Base-by-base conservation (phyloP, 352 stramenopile species). In the Phytophthora pseudosyringae region DNA sequence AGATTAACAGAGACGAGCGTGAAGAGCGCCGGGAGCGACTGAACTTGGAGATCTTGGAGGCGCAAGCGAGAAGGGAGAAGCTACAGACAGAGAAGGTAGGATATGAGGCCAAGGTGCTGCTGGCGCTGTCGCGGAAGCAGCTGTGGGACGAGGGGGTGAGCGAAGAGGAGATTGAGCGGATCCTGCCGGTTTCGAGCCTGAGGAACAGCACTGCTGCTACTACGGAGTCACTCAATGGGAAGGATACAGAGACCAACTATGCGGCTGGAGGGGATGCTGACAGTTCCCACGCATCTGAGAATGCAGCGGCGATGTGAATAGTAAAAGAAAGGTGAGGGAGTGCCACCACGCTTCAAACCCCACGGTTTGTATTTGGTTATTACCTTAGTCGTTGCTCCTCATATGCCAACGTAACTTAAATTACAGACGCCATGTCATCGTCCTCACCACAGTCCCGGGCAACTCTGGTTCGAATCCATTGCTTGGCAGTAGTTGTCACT, bases 401-500 rank as follows among this genome's bases (percentile, higher is more conserved):
- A 6, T 25, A 11, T 11, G 26, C 13, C 4, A 15, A 28, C 26
- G 5, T 16, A 49, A 28, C 13, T 63, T 64, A 69, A 69, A 59
- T 64, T 53, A 64, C 38, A 43, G 60, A 50, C 53, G 6, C 16
- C 33, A 41, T 16, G 16, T 11, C 3, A 26, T 44, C 13, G 15
- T 38, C 51, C 25, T 78, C 35, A 76, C 64, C 39, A 71, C 33
- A 77, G 3, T 64, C 52, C 61, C 21, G 47, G 69, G 31, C 72
- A 88, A 29, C 80, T 90, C 35, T 82, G 66, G 18, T 75, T 76
- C 28, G 83, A 88, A 55, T 90, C 80, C 54, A 91, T 81, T 15
- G 77, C 80, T 38, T 89, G 75, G 71, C 89, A 90, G 60, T 89
- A 89, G 41, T 81, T 91, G 47, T 89, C 80, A 59, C 78, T 89